Conservation (phyloP, 805 yeast genomes). For the Soucietia sequanensis region DNA sequence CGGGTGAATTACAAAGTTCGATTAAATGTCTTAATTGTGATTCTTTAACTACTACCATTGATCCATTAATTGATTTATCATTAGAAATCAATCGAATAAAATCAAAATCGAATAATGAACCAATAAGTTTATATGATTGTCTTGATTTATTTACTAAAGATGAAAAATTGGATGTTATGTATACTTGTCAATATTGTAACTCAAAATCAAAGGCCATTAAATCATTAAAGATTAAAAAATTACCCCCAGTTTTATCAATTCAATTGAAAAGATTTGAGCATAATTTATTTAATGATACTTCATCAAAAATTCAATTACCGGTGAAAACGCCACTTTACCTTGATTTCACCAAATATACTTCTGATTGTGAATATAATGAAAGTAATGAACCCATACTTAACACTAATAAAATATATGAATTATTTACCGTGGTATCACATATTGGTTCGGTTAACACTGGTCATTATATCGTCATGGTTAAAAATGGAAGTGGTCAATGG, state of each 20-base stretch:
- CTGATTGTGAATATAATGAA: constrained; percentile 10
- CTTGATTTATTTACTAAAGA: constrained; percentile 71
- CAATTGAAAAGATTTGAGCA: constrained; percentile 84
- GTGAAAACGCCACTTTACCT: constrained; percentile 72
- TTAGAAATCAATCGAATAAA: constrained; percentile 55
- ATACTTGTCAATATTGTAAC: constrained; percentile 67
- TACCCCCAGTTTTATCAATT: constrained; percentile 78
- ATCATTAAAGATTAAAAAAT: constrained; percentile 60
- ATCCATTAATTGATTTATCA: constrained; percentile 88
- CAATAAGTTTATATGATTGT: constrained; percentile 55
- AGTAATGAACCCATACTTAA: constrained; percentile 13
- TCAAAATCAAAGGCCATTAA: constrained; percentile 64
- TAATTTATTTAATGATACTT: constrained; percentile 41
- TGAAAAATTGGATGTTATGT: constrained; percentile 74
- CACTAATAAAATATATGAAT: constrained; percentile 58
- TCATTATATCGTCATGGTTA: constrained; percentile 81
- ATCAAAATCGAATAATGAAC: constrained; percentile 21
- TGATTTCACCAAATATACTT: constrained; percentile 63
- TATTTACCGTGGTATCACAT: constrained; percentile 85
- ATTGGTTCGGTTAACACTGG: constrained; percentile 95
- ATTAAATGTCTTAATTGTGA: constrained; percentile 72
- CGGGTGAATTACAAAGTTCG: constrained; percentile 80
- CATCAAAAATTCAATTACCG: constrained; percentile 73
- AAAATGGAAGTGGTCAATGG: constrained; percentile 77
- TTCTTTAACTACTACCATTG: constrained; percentile 65